A percentile compares a stretch with the other conserved stretches of the same genome.
phyloP scores from a whole-genome alignment of 2,329 filamentous ascomycete genomes.

The Geosmithia flava region DNA sequence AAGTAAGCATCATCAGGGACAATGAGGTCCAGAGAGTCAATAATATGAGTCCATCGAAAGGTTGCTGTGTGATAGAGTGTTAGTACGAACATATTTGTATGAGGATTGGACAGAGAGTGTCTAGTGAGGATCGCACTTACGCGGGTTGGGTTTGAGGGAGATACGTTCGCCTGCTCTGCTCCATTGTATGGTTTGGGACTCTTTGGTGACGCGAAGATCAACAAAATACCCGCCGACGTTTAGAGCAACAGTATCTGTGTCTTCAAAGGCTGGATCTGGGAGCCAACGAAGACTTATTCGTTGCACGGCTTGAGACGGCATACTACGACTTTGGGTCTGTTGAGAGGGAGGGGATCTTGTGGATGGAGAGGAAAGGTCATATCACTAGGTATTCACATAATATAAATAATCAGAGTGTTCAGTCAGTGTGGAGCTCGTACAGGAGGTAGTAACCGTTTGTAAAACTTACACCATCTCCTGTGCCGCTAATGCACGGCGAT shows the following conservation, averaged over 20 bases:
- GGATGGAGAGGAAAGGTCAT: too few species aligned
- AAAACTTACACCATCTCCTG: background rate
- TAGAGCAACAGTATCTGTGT: constrained; percentile 10
- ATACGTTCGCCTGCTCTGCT: constrained; percentile 9
- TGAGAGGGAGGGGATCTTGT: background rate
- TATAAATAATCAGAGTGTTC: too few species aligned
- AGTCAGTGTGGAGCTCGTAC: too few species aligned
- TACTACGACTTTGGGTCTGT: background rate
- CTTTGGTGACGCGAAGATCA: constrained; percentile 6
- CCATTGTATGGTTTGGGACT: constrained; percentile 8
- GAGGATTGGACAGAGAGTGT: background rate
- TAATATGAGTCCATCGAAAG: constrained; percentile 11
- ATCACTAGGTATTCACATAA: too few species aligned
- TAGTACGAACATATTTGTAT: background rate
- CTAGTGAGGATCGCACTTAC: constrained; percentile 1
- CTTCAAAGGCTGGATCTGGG: constrained; percentile 9
- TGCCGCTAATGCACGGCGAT: background rate
- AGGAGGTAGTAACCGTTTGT: background rate
- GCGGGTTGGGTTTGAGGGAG: constrained; percentile 6
- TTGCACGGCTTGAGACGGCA: constrained; percentile 7
- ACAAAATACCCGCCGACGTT: constrained; percentile 12
- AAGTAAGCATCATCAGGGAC: constrained; percentile 10
- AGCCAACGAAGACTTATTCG: constrained; percentile 12
- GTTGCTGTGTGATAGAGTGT: constrained; percentile 5
- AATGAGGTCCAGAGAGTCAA: constrained; percentile 8